A percentile compares a stretch with the other conserved stretches of the same genome.
These are phyloP conservation scores for Kuraishia hungarica DNA, from an alignment of 805 yeast species.

Conservation along the genomic window DNA sequence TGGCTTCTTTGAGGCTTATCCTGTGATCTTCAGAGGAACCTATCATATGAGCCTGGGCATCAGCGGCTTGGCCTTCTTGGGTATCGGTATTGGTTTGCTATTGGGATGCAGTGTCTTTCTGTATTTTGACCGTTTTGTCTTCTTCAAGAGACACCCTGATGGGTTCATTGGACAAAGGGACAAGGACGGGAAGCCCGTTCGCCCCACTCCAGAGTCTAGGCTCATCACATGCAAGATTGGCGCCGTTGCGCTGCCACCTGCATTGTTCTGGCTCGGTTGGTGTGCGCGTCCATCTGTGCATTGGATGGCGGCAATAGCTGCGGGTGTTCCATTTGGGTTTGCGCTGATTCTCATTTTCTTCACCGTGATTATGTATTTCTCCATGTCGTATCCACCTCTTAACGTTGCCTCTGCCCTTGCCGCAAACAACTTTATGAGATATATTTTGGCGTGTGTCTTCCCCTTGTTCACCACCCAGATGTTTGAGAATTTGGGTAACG, in stretches of 20 bases:
- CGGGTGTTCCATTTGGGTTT: conserved; percentile 76
- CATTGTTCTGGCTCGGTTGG: conserved; percentile 82
- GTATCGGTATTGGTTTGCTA: conserved; percentile 62
- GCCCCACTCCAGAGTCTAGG: conserved; percentile 54
- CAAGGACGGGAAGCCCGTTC: conserved; percentile 43
- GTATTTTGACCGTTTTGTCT: conserved; percentile 36
- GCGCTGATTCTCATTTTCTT: conserved; percentile 68
- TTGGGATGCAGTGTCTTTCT: conserved; percentile 45
- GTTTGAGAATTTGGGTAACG: conserved; percentile 61
- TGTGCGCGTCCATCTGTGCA: conserved; percentile 51
- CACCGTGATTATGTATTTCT: conserved; percentile 58
- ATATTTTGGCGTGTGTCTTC: conserved; percentile 66
- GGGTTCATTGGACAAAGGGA: conserved; percentile 52
- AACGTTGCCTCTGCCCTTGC: conserved; percentile 84
- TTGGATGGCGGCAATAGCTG: conserved; percentile 70
- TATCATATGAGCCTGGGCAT: conserved; percentile 52
- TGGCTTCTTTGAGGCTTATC: conserved; percentile 76
- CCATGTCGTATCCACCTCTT: conserved; percentile 65
- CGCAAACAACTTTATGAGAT: conserved; percentile 77
- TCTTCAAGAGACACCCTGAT: conserved; percentile 50
- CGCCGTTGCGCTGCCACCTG: conserved; percentile 54
- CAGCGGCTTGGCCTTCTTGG: conserved; percentile 63
- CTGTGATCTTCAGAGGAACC: conserved; percentile 61
- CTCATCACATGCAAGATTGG: conserved; percentile 59
- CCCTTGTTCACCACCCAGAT: conserved; percentile 83